phyloP scores from a whole-genome alignment of 441 rosid genomes.

The Euphorbia corollata region DNA sequence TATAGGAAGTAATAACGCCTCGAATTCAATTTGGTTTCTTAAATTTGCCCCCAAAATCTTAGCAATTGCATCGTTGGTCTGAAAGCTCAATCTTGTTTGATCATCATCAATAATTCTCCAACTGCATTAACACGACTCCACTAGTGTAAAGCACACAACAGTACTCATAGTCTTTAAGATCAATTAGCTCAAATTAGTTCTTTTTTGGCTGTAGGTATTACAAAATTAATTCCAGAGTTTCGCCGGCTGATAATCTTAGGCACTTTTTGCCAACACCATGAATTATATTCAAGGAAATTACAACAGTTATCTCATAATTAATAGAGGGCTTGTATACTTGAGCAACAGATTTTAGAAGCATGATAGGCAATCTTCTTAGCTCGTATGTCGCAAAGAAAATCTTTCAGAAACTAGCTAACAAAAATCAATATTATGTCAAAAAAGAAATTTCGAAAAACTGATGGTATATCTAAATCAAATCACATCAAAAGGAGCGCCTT shows the following conservation, averaged over 20 bases:
- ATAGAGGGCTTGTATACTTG: constrained; percentile 1
- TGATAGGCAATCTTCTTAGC: too few species aligned
- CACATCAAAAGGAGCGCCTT: constrained; percentile 38
- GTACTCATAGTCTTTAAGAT: too few species aligned
- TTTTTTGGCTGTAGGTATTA: too few species aligned
- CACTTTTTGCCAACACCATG: not conserved
- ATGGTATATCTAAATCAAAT: constrained; percentile 6
- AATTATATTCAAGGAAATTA: not conserved
- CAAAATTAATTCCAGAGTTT: not conserved
- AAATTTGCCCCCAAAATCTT: not conserved
- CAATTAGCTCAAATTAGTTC: not conserved
- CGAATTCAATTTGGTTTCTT: not conserved
- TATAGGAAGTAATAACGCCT: not conserved
- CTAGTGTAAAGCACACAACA: not conserved
- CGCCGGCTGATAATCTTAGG: not conserved
- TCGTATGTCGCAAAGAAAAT: not conserved
- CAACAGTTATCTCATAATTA: constrained; percentile 3
- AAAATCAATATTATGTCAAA: constrained; percentile 20
- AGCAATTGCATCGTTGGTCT: not conserved
- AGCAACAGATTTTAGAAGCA: too few species aligned
- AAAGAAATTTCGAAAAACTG: not conserved
- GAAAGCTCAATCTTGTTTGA: not conserved
- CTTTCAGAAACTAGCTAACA: constrained; percentile 16
- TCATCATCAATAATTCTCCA: not conserved
- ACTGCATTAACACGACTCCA: not conserved